Base-by-base conservation (phyloP, 2,329 filamentous ascomycete species). In the Beauveria scarabaeidicola region DNA sequence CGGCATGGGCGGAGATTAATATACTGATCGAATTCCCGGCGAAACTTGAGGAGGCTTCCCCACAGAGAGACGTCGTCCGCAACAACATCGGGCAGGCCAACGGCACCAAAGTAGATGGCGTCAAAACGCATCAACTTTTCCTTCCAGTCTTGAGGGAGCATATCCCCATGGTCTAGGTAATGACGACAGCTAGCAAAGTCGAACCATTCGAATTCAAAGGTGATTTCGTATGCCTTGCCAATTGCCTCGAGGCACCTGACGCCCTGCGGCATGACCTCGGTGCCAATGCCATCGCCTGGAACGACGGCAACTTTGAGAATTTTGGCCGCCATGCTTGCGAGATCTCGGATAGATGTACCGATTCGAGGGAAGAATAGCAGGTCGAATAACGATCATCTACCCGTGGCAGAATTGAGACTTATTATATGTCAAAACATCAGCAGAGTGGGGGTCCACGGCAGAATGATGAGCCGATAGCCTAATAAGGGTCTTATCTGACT, bases 1-100 rank as follows among this genome's bases (percentile, higher is more conserved):
- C 81, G 79, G 2, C 83, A 86, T 0, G 85, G 87, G 0, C 86
- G 79, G 0, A 89, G 78, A 63, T 88, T 89, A 63, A 87, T 80
- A 66, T 87, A 89, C 66, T 88, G 85, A 62, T 88, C 85, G 50
- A 89, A 78, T 41, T 83, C 78, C 55, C 87, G 83, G 41, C 86
- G 81, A 66, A 89, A 88, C 19, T 84, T 84, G 8, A 89, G 74
- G 48, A 87, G 81, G 36, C 87, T 78, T 8, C 80, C 79, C 86
- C 86, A 89, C 1, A 89, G 79, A 0, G 82, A 83, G 61, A 88
- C 81, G 63, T 88, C 81, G 63, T 89, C 86, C 1, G 86, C 85
- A 0, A 88, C 83, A 11, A 69, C 64, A 51, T 73, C 70, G 0
- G 76, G 76, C 71, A 77, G 73, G 13, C 86, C 86, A 5, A 88